Percentiles rank a stretch among this genome's conserved stretches.
These are phyloP conservation scores for Spergularia bocconei DNA, from an alignment of 148 eudicot species.

Conservation along the genomic window DNA sequence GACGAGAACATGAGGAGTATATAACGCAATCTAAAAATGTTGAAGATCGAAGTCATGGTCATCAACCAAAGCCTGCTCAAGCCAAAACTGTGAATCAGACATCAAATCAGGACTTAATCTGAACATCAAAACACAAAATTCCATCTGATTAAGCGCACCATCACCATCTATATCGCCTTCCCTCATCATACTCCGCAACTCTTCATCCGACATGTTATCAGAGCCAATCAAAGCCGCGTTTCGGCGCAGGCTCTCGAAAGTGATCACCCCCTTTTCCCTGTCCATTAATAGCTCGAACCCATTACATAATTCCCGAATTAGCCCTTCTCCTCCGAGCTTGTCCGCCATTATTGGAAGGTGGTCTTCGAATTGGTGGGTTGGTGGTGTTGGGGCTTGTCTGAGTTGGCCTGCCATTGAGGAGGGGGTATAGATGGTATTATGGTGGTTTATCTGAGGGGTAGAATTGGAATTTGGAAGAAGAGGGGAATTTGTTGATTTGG, in stretches of 20 bases:
- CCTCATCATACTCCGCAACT: slow-evolving; percentile 31
- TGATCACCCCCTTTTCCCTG: slow-evolving; percentile 29
- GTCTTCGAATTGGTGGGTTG: slow-evolving; percentile 28
- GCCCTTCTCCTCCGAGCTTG: slow-evolving; percentile 36
- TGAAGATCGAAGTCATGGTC: not conserved
- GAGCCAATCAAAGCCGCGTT: slow-evolving; percentile 35
- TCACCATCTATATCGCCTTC: slow-evolving; percentile 47
- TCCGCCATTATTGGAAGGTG: slow-evolving; percentile 35
- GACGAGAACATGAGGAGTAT: no score
- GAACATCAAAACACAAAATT: slow-evolving; percentile 36
- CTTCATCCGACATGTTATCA: slow-evolving; percentile 30
- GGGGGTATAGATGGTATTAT: no score
- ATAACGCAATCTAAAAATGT: not conserved
- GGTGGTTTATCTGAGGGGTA: not conserved
- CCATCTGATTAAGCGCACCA: slow-evolving; percentile 36
- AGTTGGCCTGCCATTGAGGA: no score
- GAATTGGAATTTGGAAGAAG: not conserved
- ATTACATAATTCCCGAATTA: slow-evolving; percentile 37
- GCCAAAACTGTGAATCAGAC: slow-evolving; percentile 34
- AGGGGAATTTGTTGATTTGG: not conserved
- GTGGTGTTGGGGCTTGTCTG: not conserved
- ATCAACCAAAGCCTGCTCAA: slow-evolving; percentile 20
- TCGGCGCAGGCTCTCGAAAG: slow-evolving; percentile 38
- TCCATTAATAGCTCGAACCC: slow-evolving; percentile 40
- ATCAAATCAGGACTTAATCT: slow-evolving; percentile 43